These are phyloP conservation scores for Blastocystis sp. DNA, from an alignment of 352 stramenopile species.

Conservation along the genomic window DNA sequence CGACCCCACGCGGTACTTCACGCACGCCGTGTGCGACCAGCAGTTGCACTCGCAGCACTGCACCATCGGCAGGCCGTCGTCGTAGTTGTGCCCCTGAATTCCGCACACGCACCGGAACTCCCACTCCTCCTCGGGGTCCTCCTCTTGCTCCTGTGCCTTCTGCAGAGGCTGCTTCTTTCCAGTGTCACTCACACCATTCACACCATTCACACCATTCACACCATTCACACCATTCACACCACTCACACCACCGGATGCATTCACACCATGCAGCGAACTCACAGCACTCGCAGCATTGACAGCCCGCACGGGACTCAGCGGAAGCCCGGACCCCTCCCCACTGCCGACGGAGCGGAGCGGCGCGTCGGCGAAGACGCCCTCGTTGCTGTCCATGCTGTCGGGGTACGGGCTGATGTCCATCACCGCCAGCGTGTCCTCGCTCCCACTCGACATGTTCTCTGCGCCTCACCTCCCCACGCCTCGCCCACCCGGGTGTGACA, in stretches of 20 bases:
- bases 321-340: too few species aligned
- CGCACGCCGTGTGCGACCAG: constrained; percentile 57
- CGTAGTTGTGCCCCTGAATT: constrained; percentile 52
- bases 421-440: constrained; percentile 39
- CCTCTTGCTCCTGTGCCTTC: background rate
- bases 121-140: constrained; percentile 36
- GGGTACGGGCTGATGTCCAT: constrained; percentile 56
- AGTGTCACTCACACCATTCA: background rate
- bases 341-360: too few species aligned
- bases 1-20: constrained; percentile 6
- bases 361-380: background rate
- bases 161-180: background rate
- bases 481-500: constrained; percentile 37
- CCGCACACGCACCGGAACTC: constrained; percentile 60
- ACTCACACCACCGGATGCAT: background rate
- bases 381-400: constrained; percentile 62
- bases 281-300: too few species aligned
- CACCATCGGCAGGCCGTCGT: constrained; percentile 66
- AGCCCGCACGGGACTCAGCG: too few species aligned
- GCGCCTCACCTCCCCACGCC: background rate
- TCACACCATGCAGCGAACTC: background rate
- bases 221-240: background rate
- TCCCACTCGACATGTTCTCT: constrained; percentile 55
- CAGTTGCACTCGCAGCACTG: constrained; percentile 31
- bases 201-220: background rate